Base-by-base conservation (phyloP, 2,329 filamentous ascomycete genomes). In the Clonostachys rhizophaga region DNA sequence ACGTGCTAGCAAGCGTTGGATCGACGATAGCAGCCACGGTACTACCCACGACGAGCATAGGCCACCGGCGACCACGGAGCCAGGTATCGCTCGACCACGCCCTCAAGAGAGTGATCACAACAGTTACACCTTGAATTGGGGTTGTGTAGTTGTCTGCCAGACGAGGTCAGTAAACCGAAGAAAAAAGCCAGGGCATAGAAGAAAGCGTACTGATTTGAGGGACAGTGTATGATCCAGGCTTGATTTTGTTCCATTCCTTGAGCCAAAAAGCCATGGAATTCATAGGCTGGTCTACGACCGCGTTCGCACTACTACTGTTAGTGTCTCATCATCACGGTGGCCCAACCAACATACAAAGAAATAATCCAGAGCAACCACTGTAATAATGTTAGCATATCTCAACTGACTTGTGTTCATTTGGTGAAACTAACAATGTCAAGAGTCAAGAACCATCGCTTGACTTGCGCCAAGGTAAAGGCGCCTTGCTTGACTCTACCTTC, bases 361-460 rank as follows among this genome's bases (percentile, higher is more conserved):
- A 46, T 46, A 16, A 41, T 20, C 44, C 44, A 46, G 5, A 46
- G 37, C 34, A 46, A 40, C 44, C 44, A 46, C 42, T 43, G 12
- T 14, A 43, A 43, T 3, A 2, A n/a, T n/a, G 36, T 39, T 39
- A 39, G 36, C 30, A 11, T 4, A 9, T 33, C 24, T 34, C 34
- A 33, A 8, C 24, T 18, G 6, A 42, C 10, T 8, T 7, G 4
- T 11, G 16, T 12, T 18, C 14, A 41, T n/a, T 6, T 11, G 6
- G 12, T 13, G 13, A n/a, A 24, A 43, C 42, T 13, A 14, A 43
- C 42, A 40, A 46, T 40, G 35, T 46, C 24, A 9, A 39, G 47
- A 58, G 55, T 56, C 55, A 57, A 52, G 46, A 58, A 58, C 2
- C 58, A 50, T 5, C 57, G 50, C 36, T 47, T 53, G 8, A 60